Percentiles rank a stretch among this genome's conserved stretches.
phyloP scores from a whole-genome alignment of 2,329 filamentous ascomycete genomes.

The Pseudocercospora musae region DNA sequence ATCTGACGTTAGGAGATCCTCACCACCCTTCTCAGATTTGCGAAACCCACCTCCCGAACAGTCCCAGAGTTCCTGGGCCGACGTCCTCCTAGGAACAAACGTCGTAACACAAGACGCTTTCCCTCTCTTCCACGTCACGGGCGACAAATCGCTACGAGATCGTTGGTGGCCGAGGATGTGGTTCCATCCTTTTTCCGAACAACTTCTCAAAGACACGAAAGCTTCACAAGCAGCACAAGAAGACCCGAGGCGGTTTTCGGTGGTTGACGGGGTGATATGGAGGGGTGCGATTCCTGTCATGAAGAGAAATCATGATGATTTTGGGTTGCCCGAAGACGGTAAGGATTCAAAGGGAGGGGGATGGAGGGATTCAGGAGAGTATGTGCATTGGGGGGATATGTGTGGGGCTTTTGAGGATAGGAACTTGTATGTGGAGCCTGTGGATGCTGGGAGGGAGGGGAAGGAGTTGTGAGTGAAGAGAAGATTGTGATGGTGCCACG shows the following conservation, averaged over 20 bases:
- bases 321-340: not conserved
- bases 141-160: conserved; percentile 21
- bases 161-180: conserved; percentile 28
- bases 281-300: conserved; percentile 15
- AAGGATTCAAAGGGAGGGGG: conserved; percentile 22
- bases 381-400: conserved; percentile 19
- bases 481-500: not conserved
- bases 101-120: conserved; percentile 19
- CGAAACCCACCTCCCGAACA: not conserved
- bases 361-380: conserved; percentile 20
- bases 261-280: conserved; percentile 13
- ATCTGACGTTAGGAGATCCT: conserved; percentile 14
- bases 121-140: conserved; percentile 24
- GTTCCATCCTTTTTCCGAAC: conserved; percentile 22
- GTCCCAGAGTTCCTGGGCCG: conserved; percentile 14
- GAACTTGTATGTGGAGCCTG: conserved; percentile 12
- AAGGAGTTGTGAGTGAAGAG: not conserved
- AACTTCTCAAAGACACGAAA: conserved; percentile 17
- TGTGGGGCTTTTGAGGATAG: conserved; percentile 18
- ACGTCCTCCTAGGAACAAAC: conserved; percentile 24
- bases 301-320: not conserved
- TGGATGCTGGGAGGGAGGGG: conserved; percentile 9
- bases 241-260: not conserved
- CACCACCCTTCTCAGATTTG: conserved; percentile 12
- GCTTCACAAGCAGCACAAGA: not conserved